phyloP scores from a whole-genome alignment of 257 asterid genomes.

The Przewalskia tangutica region DNA sequence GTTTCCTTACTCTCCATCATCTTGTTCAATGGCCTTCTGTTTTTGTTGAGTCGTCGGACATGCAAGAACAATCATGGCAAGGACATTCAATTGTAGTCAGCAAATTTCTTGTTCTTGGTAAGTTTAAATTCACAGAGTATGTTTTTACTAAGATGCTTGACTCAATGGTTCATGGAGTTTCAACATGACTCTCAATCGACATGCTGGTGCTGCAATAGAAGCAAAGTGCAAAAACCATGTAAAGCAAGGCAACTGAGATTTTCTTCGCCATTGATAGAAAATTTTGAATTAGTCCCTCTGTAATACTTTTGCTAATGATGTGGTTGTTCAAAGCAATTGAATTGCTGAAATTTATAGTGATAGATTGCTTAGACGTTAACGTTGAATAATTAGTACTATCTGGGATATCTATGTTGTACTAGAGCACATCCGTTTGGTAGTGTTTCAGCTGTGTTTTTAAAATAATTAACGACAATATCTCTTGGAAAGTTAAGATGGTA shows the following conservation, averaged over 20 bases:
- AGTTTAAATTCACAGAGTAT: not conserved
- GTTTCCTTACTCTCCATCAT: not conserved
- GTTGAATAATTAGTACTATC: not conserved
- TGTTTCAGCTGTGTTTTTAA: not conserved
- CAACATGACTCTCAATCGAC: not conserved
- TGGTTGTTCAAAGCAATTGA: not conserved
- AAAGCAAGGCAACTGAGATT: not conserved
- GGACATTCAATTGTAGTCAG: not conserved
- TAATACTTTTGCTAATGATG: not conserved
- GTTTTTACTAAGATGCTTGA: not conserved
- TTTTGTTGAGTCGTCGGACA: not conserved
- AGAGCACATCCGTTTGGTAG: not conserved
- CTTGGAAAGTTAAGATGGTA: not conserved
- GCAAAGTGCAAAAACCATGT: not conserved
- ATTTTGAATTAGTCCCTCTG: not conserved
- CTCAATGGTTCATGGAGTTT: not conserved
- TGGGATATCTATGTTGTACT: not conserved
- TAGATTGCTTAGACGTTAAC: not conserved
- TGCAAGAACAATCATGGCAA: not conserved
- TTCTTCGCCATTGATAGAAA: not conserved
- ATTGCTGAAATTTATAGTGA: not conserved
- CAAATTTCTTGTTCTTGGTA: slow-evolving; percentile 1
- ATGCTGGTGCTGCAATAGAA: not conserved
- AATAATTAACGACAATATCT: not conserved
- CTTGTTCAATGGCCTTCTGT: not conserved